phyloP scores from a whole-genome alignment of 2,329 filamentous ascomycete genomes.

The Talaromyces sp. region DNA sequence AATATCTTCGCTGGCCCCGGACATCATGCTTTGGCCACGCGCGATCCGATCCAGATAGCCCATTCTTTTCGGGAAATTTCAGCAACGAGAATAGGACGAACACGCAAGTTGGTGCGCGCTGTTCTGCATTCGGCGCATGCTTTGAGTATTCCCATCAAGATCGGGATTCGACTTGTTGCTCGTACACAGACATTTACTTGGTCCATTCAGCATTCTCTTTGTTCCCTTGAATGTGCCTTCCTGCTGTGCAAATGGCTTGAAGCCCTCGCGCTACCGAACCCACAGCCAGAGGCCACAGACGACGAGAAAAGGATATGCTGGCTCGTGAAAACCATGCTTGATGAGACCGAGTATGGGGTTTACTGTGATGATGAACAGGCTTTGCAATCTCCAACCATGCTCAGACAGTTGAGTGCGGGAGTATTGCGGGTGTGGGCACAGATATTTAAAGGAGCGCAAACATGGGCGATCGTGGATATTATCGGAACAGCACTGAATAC shows the following conservation, averaged over 20 bases:
- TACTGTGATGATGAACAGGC: neutral
- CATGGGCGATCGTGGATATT: conserved; percentile 40
- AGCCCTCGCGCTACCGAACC: conserved; percentile 25
- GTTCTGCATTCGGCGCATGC: conserved; percentile 65
- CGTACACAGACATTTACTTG: conserved; percentile 30
- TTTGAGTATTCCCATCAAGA: conserved; percentile 49
- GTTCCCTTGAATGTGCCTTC: conserved; percentile 36
- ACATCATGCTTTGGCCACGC: conserved; percentile 18
- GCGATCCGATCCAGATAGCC: conserved; percentile 48
- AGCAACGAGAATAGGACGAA: conserved; percentile 44
- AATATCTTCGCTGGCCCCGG: conserved; percentile 58
- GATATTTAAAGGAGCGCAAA: conserved; percentile 39
- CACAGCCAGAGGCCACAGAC: conserved; percentile 31
- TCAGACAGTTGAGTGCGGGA: conserved; percentile 34
- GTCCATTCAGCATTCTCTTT: conserved; percentile 38
- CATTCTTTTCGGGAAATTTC: conserved; percentile 56
- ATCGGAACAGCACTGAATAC: conserved; percentile 36
- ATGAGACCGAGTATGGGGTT: conserved; percentile 16
- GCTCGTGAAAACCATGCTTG: conserved; percentile 39
- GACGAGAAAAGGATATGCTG: conserved; percentile 35
- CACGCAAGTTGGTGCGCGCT: conserved; percentile 55
- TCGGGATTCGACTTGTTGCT: conserved; percentile 36
- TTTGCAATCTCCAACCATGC: conserved; percentile 24
- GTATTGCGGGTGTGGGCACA: conserved; percentile 40
- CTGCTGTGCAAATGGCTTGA: conserved; percentile 38